Base-by-base conservation (phyloP, 306 rosid species). In the Inga oerstediana region DNA sequence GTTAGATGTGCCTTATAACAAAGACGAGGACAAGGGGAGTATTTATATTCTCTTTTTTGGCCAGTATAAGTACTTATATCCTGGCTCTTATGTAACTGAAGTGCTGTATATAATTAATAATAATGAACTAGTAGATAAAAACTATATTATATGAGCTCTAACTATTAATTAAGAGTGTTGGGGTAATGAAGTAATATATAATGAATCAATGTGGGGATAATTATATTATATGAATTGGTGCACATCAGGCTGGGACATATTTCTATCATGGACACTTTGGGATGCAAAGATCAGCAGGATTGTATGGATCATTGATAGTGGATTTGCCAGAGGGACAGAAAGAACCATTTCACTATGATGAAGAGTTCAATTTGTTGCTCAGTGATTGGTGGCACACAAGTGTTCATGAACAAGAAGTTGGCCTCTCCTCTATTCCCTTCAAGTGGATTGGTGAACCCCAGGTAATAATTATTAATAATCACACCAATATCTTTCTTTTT, bases 221-320 rank as follows among this genome's bases (percentile, higher is more conserved):
- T 24, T 5, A 51, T 27, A 54, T 54, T 19, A 19, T 59, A 59
- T 59, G 66, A 10, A 30, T 64, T 11, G 20, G 10, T 64, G 84
- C 81, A 39, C 43, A 5, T 5, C 43, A 92, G 98, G 76, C 97
- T 4, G 98, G 98, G 8, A 95, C 98, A 74, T 91, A 84, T 62
- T 95, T 93, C 79, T 95, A 95, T 77, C 98, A 95, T 74, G 98
- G 98, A 8, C 98, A 93, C 84, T 79, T 72, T 8, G 98, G 98
- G 16, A 93, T 95, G 98, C 98, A 95, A 46, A 92, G 97, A 84
- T 82, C 96, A 3, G 98, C 98, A 1, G 98, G 98, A 34, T 73
- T 95, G 59, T 95, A 95, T 87, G 98, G 98, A 34, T 92, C 98
- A 10, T 44, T 95, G 7, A 89, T 95, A 68, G 98, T 95, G 34